phyloP scores from a whole-genome alignment of 1,284 basidiomycete genomes.

The Mycena sp. region DNA sequence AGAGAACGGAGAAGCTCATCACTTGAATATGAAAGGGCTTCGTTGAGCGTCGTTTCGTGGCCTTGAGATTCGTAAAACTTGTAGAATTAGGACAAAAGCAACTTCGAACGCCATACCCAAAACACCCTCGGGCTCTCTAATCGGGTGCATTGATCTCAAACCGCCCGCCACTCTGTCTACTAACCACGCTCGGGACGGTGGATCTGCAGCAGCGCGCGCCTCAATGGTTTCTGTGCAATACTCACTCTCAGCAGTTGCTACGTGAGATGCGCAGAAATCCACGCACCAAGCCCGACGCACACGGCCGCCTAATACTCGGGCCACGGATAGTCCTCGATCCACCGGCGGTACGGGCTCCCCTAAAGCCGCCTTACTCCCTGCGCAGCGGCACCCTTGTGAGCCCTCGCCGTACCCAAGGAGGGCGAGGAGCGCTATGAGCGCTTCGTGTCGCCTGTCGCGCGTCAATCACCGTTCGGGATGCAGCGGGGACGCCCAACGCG shows the following conservation, averaged over 20 bases:
- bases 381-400: slow-evolving; percentile 63
- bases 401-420: slow-evolving; percentile 94
- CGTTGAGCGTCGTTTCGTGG: too few species aligned
- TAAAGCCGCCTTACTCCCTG: slow-evolving; percentile 63
- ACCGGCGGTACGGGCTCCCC: slow-evolving; percentile 84
- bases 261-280: not conserved
- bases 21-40: too few species aligned
- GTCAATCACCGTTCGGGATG: not conserved
- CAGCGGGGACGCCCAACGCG: slow-evolving; percentile 48
- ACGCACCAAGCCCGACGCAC: slow-evolving; percentile 70
- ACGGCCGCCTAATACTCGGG: slow-evolving; percentile 78
- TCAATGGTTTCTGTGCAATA: slow-evolving; percentile 68
- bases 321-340: slow-evolving; percentile 85
- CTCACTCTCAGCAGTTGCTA: too few species aligned
- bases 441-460: slow-evolving; percentile 74
- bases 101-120: slow-evolving; percentile 77
- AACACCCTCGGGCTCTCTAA: slow-evolving; percentile 89
- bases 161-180: slow-evolving; percentile 70
- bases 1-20: too few species aligned
- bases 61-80: too few species aligned
- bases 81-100: too few species aligned
- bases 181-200: slow-evolving; percentile 72
- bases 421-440: slow-evolving; percentile 85
- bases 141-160: slow-evolving; percentile 83
- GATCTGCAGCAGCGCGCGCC: slow-evolving; percentile 64